These are phyloP conservation scores for Lepidium africanum DNA, from an alignment of 345 rosid genomes.

Conservation along the genomic window DNA sequence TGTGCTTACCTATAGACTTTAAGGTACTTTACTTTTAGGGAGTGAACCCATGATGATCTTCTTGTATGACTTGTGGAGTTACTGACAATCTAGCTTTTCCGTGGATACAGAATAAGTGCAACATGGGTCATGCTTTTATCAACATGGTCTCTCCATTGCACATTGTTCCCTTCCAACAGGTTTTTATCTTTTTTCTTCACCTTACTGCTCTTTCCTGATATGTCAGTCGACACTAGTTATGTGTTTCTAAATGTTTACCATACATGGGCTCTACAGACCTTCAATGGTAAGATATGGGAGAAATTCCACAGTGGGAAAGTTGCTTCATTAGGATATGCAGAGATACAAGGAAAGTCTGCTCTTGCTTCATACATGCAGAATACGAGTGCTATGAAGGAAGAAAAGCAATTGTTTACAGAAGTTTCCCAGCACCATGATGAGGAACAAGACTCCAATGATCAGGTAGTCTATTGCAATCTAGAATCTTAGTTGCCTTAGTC, in stretches of 20 bases:
- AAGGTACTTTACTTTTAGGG: constrained; percentile 43
- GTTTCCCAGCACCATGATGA: constrained; percentile 56
- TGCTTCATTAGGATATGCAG: constrained; percentile 84
- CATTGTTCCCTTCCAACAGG: constrained; percentile 87
- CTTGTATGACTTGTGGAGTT: constrained; percentile 4
- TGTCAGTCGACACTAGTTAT: too few relatives aligned
- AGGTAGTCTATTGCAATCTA: constrained; percentile 36
- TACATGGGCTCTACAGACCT: constrained; percentile 44
- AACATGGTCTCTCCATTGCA: constrained; percentile 85
- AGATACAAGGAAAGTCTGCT: constrained; percentile 90
- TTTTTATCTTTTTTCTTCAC: constrained; percentile 16
- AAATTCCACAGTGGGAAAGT: constrained; percentile 95
- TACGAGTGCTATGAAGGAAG: constrained; percentile 80
- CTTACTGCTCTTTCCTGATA: neutral
- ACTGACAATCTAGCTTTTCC: constrained; percentile 4
- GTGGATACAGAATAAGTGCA: constrained; percentile 87
- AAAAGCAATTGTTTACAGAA: constrained; percentile 71
- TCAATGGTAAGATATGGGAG: constrained; percentile 91
- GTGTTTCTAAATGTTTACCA: neutral
- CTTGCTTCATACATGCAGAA: constrained; percentile 86
- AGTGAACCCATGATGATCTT: neutral
- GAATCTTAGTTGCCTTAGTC: neutral
- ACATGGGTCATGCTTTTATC: constrained; percentile 94
- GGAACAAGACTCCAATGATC: constrained; percentile 47
- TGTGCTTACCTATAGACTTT: constrained; percentile 86